These are phyloP conservation scores for Cadophora sp. DNA, from an alignment of 2,329 filamentous ascomycete genomes.

Conservation along the genomic window DNA sequence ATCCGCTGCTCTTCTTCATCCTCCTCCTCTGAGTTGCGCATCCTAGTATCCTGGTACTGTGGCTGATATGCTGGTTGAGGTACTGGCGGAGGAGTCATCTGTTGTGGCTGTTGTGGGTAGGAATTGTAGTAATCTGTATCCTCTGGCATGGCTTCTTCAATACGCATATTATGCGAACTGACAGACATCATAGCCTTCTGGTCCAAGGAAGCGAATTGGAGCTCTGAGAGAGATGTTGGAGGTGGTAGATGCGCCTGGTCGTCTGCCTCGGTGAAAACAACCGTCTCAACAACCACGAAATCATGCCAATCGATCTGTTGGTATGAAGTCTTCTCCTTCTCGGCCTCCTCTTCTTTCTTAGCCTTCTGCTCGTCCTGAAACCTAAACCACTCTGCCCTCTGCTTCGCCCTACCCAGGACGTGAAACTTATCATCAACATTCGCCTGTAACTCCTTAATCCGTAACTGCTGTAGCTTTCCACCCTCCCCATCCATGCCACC, in stretches of 20 bases:
- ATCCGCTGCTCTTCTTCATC: constrained; percentile 70
- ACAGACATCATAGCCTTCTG: constrained; percentile 93
- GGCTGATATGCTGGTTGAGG: constrained; percentile 46
- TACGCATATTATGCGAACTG: constrained; percentile 74
- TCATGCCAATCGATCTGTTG: constrained; percentile 98
- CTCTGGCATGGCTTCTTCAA: constrained; percentile 94
- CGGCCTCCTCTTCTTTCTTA: constrained; percentile 86
- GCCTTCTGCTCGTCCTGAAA: constrained; percentile 84
- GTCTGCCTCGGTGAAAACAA: constrained; percentile 88
- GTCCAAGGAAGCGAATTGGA: constrained; percentile 93
- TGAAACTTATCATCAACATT: constrained; percentile 83
- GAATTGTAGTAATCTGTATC: constrained; percentile 68
- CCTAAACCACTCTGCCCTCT: constrained; percentile 86
- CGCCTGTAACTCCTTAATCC: constrained; percentile 73
- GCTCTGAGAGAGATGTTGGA: constrained; percentile 86
- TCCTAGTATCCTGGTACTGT: constrained; percentile 41
- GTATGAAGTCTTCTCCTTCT: constrained; percentile 77
- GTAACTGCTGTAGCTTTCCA: constrained; percentile 73
- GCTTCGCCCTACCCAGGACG: constrained; percentile 79
- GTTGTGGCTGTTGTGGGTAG: constrained; percentile 48
- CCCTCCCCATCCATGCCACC: constrained; percentile 67
- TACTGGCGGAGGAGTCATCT: constrained; percentile 52
- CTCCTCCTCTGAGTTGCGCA: constrained; percentile 51
- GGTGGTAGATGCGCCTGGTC: constrained; percentile 86
- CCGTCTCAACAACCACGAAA: constrained; percentile 94